phyloP scores from a whole-genome alignment of 768 basidiomycete species.

The Tephrocybe sp. region DNA sequence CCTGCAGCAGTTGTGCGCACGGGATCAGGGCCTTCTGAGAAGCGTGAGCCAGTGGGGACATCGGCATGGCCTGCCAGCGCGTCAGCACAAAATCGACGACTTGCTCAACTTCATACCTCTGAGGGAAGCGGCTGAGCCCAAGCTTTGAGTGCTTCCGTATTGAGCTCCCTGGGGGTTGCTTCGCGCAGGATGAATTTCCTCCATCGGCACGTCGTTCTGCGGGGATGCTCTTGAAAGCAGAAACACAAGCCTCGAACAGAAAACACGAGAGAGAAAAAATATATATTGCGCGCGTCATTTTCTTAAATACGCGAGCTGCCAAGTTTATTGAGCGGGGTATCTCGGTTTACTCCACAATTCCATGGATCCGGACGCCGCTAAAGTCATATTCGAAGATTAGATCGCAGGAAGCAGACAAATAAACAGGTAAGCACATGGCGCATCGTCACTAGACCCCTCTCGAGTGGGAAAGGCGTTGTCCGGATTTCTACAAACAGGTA shows the following conservation, averaged over 20 bases:
- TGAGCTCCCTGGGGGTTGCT: slow-evolving; percentile 29
- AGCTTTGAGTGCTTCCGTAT: slow-evolving; percentile 26
- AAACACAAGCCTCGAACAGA: slow-evolving; percentile 11
- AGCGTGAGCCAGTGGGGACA: slow-evolving; percentile 27
- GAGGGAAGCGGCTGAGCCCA: slow-evolving; percentile 30
- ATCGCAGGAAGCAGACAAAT: slow-evolving; percentile 18
- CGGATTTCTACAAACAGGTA: slow-evolving; percentile 6
- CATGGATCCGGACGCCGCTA: slow-evolving; percentile 8
- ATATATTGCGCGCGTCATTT: slow-evolving; percentile 5
- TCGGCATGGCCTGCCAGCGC: slow-evolving; percentile 29
- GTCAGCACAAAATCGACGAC: neutral
- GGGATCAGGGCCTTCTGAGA: slow-evolving; percentile 21
- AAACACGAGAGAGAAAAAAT: slow-evolving; percentile 16
- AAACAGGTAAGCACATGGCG: slow-evolving; percentile 26
- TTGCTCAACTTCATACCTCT: slow-evolving; percentile 23
- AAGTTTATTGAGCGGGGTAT: slow-evolving; percentile 1
- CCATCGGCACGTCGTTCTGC: slow-evolving; percentile 27
- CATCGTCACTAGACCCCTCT: slow-evolving; percentile 19
- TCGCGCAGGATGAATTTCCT: slow-evolving; percentile 29
- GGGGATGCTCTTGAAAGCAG: slow-evolving; percentile 7
- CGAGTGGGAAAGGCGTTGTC: neutral
- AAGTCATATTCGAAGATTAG: slow-evolving; percentile 14
- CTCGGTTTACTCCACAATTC: slow-evolving; percentile 7
- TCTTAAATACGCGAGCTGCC: slow-evolving; percentile 12
- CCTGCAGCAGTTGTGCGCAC: slow-evolving; percentile 23